Conservation (phyloP, 2,329 filamentous ascomycete genomes). For the Westerdykella aurantiaca region DNA sequence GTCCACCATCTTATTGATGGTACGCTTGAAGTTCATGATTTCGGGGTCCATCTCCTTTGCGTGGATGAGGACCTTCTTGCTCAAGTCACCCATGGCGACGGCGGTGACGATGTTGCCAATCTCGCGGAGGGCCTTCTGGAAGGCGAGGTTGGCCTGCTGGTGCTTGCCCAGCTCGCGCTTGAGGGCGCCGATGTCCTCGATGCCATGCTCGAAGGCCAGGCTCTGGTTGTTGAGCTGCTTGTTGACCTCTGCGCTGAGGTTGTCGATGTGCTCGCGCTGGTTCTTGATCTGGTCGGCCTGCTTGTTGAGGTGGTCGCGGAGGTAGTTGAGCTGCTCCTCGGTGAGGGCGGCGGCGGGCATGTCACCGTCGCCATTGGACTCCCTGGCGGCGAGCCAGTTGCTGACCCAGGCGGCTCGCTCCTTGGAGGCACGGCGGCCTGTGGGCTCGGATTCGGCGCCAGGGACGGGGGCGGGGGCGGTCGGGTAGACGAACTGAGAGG, state of each 20-base stretch:
- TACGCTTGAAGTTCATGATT: conserved; percentile 95
- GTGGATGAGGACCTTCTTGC: conserved; percentile 94
- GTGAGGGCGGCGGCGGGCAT: conserved; percentile 54
- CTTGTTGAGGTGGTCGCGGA: conserved; percentile 86
- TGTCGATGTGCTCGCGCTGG: conserved; percentile 78
- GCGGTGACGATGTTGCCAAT: conserved; percentile 97
- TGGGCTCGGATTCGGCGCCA: conserved; percentile 23
- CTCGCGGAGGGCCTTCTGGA: conserved; percentile 93
- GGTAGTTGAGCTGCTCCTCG: conserved; percentile 75
- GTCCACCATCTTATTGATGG: conserved; percentile 99
- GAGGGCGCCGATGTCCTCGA: conserved; percentile 83
- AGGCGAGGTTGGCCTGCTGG: conserved; percentile 95
- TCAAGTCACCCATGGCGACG: conserved; percentile 89
- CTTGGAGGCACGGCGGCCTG: conserved; percentile 28
- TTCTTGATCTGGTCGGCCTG: conserved; percentile 87
- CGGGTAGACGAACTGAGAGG: conserved; percentile 51
- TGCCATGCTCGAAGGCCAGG: conserved; percentile 66
- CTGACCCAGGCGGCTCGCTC: conserved; percentile 43
- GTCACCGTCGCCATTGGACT: conserved; percentile 44
- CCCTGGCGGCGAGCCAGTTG: conserved; percentile 51
- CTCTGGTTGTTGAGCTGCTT: conserved; percentile 83
- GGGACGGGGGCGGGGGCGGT: conserved; percentile 38
- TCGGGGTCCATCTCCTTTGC: conserved; percentile 96
- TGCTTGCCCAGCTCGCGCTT: conserved; percentile 95
- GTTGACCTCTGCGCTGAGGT: conserved; percentile 77